Evolutionary conservation across 192 early-diverging fungal genomes (phyloP).

Genomic region (Coemansia sp.): DNA sequence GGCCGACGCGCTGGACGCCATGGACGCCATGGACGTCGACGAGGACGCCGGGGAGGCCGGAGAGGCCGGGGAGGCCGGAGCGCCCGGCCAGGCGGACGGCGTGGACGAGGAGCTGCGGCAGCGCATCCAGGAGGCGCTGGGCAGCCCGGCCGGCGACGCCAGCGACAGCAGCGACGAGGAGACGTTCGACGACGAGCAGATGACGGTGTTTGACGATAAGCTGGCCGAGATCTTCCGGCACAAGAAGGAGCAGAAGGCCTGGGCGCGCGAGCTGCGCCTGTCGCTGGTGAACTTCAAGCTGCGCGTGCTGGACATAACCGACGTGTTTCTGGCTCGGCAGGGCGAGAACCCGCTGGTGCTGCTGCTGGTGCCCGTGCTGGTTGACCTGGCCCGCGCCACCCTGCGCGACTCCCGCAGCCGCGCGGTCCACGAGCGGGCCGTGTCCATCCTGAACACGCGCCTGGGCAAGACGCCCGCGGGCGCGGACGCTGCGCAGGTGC

Average conservation of each 20-base stretch:
- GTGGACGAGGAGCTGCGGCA: constrained; percentile 76
- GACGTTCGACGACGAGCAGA: constrained; percentile 77
- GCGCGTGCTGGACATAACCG: constrained; percentile 79
- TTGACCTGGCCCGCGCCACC: constrained; percentile 60
- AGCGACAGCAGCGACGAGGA: constrained; percentile 57
- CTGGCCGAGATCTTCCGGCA: constrained; percentile 89
- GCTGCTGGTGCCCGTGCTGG: constrained; percentile 65
- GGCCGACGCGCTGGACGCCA: constrained; percentile 45
- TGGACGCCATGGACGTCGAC: constrained; percentile 53
- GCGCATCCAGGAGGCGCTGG: constrained; percentile 71
- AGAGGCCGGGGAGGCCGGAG: constrained; percentile 53
- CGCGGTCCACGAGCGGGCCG: constrained; percentile 69
- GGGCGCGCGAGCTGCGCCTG: constrained; percentile 79
- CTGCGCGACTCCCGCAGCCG: constrained; percentile 56
- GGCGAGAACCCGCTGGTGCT: constrained; percentile 69
- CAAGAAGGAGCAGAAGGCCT: constrained; percentile 72
- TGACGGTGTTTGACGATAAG: constrained; percentile 89
- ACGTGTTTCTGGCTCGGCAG: constrained; percentile 70
- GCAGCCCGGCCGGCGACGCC: constrained; percentile 47
- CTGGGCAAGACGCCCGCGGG: constrained; percentile 63
- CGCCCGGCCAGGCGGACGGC: constrained; percentile 32
- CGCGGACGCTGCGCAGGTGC: constrained; percentile 55
- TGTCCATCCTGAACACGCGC: constrained; percentile 60
- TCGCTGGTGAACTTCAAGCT: constrained; percentile 86
- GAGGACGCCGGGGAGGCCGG: constrained; percentile 52